Percentiles rank a stretch among this genome's conserved stretches.
These are phyloP conservation scores for Annulohypoxylon maeteangense DNA, from an alignment of 495 filamentous ascomycete genomes.

Conservation along the genomic window DNA sequence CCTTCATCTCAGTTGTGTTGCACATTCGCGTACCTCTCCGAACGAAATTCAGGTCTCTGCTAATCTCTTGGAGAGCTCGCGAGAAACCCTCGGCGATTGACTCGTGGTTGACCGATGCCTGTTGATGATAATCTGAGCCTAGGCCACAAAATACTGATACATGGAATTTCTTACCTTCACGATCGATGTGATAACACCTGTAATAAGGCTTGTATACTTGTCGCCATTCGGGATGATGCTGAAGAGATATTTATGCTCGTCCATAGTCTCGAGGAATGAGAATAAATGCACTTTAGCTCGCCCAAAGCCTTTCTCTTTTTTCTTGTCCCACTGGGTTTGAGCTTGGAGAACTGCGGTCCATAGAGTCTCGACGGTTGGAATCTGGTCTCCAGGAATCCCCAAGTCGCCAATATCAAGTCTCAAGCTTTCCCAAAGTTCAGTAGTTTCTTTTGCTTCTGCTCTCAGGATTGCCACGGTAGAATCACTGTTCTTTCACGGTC, in stretches of 20 bases:
- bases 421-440: not conserved
- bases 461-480: not conserved
- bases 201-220: not conserved
- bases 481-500: not conserved
- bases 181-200: not conserved
- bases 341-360: not conserved
- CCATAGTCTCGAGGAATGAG: not conserved
- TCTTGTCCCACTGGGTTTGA: not conserved
- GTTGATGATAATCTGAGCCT: not conserved
- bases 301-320: not conserved
- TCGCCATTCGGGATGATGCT: not conserved
- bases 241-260: slow-evolving; percentile 1
- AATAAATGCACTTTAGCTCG: not conserved
- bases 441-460: not conserved
- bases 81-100: not conserved
- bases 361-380: not conserved
- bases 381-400: not conserved
- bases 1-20: not conserved
- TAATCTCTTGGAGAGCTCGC: not conserved
- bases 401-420: not conserved
- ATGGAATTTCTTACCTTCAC: not conserved
- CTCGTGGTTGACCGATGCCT: not conserved
- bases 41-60: not conserved
- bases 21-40: not conserved
- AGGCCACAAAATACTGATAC: too few species aligned